Conservation (phyloP, 371 early-diverging fungal species). For the Mucor piriformis region DNA sequence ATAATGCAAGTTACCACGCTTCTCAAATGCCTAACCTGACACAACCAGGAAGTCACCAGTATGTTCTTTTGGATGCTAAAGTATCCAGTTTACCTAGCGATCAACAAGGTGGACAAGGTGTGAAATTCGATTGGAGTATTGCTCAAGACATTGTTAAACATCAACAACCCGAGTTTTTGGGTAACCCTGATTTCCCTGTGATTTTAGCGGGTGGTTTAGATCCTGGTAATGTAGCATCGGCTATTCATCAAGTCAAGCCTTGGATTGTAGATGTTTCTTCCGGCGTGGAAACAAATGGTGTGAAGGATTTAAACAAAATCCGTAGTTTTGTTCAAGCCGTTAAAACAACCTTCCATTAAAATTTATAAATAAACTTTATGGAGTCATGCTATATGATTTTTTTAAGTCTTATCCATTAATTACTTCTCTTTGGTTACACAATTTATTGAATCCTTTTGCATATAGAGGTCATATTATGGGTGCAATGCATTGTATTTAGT, state of each 20-base stretch:
- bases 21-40: constrained; percentile 46
- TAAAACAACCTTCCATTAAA: constrained; percentile 29
- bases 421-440: too few species aligned
- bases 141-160: constrained; percentile 61
- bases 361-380: constrained; percentile 1
- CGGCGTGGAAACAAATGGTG: constrained; percentile 83
- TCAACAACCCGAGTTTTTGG: constrained; percentile 25
- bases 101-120: constrained; percentile 74
- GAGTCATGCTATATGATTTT: too few species aligned
- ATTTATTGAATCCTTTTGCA: too few species aligned
- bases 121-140: constrained; percentile 80
- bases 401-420: too few species aligned
- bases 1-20: constrained; percentile 40
- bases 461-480: too few species aligned
- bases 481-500: too few species aligned
- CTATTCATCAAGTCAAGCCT: constrained; percentile 70
- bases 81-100: constrained; percentile 48
- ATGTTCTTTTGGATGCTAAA: constrained; percentile 74
- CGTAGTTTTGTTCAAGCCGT: constrained; percentile 64
- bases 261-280: constrained; percentile 94
- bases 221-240: constrained; percentile 78
- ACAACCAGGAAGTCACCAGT: constrained; percentile 64
- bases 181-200: constrained; percentile 61
- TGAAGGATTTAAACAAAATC: constrained; percentile 72
- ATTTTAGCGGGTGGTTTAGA: constrained; percentile 92